Conservation (phyloP, 1,284 basidiomycete genomes). For the Ustilago vetiveriae region DNA sequence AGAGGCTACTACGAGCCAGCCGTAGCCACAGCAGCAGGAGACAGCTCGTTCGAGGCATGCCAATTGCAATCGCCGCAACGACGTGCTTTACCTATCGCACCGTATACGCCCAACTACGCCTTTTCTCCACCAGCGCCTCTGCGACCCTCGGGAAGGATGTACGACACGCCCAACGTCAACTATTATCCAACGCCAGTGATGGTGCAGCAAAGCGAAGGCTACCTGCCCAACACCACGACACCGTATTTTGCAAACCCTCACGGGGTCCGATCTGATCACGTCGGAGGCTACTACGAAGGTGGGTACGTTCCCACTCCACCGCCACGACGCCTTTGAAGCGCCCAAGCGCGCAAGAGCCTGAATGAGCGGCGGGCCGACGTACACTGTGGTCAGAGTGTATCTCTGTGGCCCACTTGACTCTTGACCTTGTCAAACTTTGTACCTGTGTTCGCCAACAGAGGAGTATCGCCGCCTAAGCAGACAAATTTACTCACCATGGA, state of each 20-base stretch:
- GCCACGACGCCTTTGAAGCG: slow-evolving; percentile 4
- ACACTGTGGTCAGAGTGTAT: no score
- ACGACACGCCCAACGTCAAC: slow-evolving; percentile 38
- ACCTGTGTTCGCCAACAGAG: no score
- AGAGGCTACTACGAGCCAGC: background rate
- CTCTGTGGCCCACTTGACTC: no score
- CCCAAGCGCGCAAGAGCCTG: no score
- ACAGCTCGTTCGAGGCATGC: slow-evolving; percentile 15
- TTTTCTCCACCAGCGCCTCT: slow-evolving; percentile 1
- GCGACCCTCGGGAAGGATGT: slow-evolving; percentile 28
- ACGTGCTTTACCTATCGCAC: slow-evolving; percentile 16
- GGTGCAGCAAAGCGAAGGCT: slow-evolving; percentile 8
- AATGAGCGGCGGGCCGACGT: background rate
- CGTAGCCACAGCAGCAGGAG: background rate
- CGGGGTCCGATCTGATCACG: background rate
- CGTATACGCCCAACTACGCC: slow-evolving; percentile 33
- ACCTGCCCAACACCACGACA: background rate
- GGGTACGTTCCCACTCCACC: slow-evolving; percentile 7
- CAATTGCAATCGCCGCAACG: slow-evolving; percentile 22
- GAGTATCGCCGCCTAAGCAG: no score
- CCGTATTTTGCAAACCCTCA: background rate
- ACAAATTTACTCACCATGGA: no score
- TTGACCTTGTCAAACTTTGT: no score
- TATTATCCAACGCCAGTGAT: slow-evolving; percentile 32
- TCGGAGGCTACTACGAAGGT: background rate